These are phyloP conservation scores for Phytopythium boreale DNA, from an alignment of 352 stramenopile species.

Conservation along the genomic window DNA sequence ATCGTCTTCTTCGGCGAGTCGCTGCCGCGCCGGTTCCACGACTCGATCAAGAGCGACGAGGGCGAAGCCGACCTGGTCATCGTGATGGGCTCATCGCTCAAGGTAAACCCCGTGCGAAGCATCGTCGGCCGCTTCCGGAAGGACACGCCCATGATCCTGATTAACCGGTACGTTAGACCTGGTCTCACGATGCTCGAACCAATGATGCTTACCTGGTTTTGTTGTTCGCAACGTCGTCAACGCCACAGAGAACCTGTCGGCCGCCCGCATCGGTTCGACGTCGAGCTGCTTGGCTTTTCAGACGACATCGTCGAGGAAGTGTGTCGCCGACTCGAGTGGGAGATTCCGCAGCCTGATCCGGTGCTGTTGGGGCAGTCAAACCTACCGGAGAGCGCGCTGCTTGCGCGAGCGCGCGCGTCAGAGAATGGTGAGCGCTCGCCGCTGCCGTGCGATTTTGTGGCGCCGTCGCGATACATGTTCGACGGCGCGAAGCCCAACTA, in stretches of 20 bases:
- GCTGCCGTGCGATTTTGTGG: slow-evolving; percentile 62
- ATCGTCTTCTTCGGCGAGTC: slow-evolving; percentile 99
- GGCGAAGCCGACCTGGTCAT: slow-evolving; percentile 94
- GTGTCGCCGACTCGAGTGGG: slow-evolving; percentile 69
- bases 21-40: slow-evolving; percentile 88
- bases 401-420: background rate
- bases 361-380: slow-evolving; percentile 64
- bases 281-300: slow-evolving; percentile 80
- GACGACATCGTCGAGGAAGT: slow-evolving; percentile 84
- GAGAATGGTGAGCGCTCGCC: slow-evolving; percentile 20
- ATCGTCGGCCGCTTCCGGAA: slow-evolving; percentile 84
- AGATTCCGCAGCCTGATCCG: slow-evolving; percentile 70
- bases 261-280: slow-evolving; percentile 81
- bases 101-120: slow-evolving; percentile 94
- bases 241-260: slow-evolving; percentile 62
- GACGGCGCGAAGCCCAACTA: slow-evolving; percentile 61
- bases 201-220: background rate
- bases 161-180: slow-evolving; percentile 49
- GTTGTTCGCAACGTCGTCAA: background rate
- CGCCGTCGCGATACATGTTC: slow-evolving; percentile 74
- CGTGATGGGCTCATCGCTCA: slow-evolving; percentile 97
- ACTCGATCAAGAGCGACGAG: slow-evolving; percentile 78
- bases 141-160: slow-evolving; percentile 80
- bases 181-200: background rate
- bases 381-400: slow-evolving; percentile 19